Evolutionary conservation across 305 asterid genomes (phyloP), one percentile per base, ranked within the genome.

Genomic region (Euphrasia arctica): DNA sequence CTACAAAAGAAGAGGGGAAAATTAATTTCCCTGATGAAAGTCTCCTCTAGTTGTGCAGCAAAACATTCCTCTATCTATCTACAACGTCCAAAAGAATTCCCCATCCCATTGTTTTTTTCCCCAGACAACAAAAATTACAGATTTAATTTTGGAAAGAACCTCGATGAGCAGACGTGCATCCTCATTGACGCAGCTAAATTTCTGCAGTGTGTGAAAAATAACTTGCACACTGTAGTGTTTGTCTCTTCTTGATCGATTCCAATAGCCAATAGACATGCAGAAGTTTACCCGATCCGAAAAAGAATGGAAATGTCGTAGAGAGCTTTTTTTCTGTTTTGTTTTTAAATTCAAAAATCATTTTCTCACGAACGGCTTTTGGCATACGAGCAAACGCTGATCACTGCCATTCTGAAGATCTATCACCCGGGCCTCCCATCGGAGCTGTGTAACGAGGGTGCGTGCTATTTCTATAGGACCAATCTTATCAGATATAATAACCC

Each of bases 361-460:
- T 74, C 86, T 84, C 74, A 80, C 60, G 45, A 92, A 92, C 57
- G 94, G 98, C 69, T 90, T 92, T 79, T 92, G 98, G 83, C 96
- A 84, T n/a, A 92, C 79, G 43, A 92, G 87, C 63, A 90, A 76
- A 63, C 98, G 88, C 75, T 83, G 90, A 73, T 92, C 96, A 55
- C 91, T 92, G 72, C 98, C 98, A 42, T 87, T 82, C 72, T 85
- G 88, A 64, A 85, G 90, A 70, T 90, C 95, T 22, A 93, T 83
- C 64, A 90, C 90, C 28, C 98, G 89, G 62, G 96, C 91, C 75
- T 93, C 97, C 98, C 98, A 93, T 15, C 91, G 91, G 25, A 93
- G 85, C 76, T 82, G 95, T 59, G 89, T 80, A 29, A 87, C 90
- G 1, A 87, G 75, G 12, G 64, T 76, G 0, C 98, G 82, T 42